These are phyloP conservation scores for Dendrobium officinale DNA, from an alignment of 106 monocot genomes.

Conservation along the genomic window DNA sequence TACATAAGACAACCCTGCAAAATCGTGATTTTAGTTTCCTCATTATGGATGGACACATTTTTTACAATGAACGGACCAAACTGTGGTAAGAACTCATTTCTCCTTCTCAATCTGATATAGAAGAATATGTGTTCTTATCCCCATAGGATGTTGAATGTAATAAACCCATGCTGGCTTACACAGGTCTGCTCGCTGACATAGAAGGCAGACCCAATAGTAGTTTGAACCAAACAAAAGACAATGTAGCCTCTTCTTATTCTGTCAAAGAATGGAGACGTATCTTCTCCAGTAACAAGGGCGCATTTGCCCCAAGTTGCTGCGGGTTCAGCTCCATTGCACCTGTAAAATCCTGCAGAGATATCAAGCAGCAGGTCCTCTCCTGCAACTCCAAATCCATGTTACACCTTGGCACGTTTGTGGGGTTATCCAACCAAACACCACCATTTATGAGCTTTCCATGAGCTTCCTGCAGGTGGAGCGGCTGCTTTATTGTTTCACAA, in stretches of 20 bases:
- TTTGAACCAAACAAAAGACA: neutral
- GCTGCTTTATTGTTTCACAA: slow-evolving; percentile 22
- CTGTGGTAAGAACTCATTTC: slow-evolving; percentile 5
- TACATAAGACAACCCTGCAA: slow-evolving; percentile 17
- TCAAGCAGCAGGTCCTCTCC: slow-evolving; percentile 12
- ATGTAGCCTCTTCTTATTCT: slow-evolving; percentile 27
- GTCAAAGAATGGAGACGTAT: slow-evolving; percentile 41
- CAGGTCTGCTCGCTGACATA: neutral
- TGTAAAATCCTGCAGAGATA: slow-evolving; percentile 58
- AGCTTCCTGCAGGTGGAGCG: slow-evolving; percentile 26
- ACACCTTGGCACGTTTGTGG: slow-evolving; percentile 35
- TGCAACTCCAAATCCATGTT: slow-evolving; percentile 22
- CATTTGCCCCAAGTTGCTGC: slow-evolving; percentile 57
- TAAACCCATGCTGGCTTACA: neutral
- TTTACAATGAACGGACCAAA: slow-evolving; percentile 11
- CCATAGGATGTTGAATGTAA: neutral
- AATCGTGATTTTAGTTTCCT: slow-evolving; percentile 8
- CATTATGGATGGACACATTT: slow-evolving; percentile 7
- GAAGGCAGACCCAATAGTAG: slow-evolving; percentile 2
- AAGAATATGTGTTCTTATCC: slow-evolving; percentile 4
- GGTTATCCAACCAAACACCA: slow-evolving; percentile 36
- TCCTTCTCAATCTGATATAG: neutral
- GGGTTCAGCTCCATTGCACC: slow-evolving; percentile 66
- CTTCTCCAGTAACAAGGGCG: slow-evolving; percentile 61
- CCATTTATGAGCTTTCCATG: slow-evolving; percentile 38